Conservation (phyloP, 2,329 filamentous ascomycete genomes). For the Tolypocladium paradoxum region DNA sequence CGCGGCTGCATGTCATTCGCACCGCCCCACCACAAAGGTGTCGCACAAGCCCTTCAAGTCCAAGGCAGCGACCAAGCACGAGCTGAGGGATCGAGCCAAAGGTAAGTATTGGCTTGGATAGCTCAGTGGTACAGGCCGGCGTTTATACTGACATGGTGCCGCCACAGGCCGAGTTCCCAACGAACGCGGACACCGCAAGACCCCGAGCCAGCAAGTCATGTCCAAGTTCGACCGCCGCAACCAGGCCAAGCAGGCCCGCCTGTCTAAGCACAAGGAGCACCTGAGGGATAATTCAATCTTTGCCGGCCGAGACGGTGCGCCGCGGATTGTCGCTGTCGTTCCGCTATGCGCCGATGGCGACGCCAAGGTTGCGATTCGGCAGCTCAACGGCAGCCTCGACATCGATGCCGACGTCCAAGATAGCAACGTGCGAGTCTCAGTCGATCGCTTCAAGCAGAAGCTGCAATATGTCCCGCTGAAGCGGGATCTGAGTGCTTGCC, state of each 20-base stretch:
- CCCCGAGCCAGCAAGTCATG: constrained; percentile 92
- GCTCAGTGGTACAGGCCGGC: too few relatives aligned
- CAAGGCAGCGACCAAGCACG: constrained; percentile 77
- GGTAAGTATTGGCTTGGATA: constrained; percentile 36
- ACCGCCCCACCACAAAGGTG: constrained; percentile 85
- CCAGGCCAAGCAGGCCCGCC: constrained; percentile 82
- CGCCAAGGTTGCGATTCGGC: constrained; percentile 52
- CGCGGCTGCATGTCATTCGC: constrained; percentile 60
- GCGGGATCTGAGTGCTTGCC: constrained; percentile 61
- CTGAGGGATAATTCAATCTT: constrained; percentile 73
- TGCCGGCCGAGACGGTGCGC: constrained; percentile 73
- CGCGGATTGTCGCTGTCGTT: constrained; percentile 78
- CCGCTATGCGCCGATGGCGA: constrained; percentile 70
- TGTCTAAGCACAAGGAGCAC: constrained; percentile 75
- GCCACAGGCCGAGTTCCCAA: constrained; percentile 61
- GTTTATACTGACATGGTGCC: not conserved
- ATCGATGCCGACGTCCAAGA: constrained; percentile 54
- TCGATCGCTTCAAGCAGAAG: constrained; percentile 93
- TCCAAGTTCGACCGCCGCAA: constrained; percentile 94
- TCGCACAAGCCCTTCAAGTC: constrained; percentile 88
- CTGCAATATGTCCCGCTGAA: constrained; percentile 72
- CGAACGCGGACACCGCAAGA: constrained; percentile 69
- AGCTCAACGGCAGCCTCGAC: constrained; percentile 70
- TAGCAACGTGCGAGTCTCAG: constrained; percentile 51
- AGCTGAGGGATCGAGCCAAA: constrained; percentile 75